Base-by-base conservation (phyloP, 768 basidiomycete genomes). In the Boletus bicolor region DNA sequence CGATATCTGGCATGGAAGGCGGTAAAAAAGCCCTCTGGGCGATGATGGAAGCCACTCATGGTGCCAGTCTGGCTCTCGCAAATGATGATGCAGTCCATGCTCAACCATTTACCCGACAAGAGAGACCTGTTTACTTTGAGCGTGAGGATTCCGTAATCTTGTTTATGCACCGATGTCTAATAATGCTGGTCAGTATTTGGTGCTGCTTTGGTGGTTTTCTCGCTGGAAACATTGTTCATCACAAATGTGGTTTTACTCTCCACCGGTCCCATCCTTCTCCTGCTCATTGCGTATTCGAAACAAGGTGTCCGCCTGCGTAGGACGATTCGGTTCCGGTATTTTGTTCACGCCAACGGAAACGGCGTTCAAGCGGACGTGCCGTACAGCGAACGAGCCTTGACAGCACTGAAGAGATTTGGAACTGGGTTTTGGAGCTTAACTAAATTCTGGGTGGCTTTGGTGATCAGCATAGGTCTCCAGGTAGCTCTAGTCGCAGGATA, bases 1-100 rank as follows among this genome's bases (percentile, higher is more conserved):
- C 83, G 1, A 77, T 91, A 43, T 75, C 85, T 7, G 80, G 80
- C 49, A 83, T 78, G 32, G 66, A 74, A 3, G 85, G 84, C 0
- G 75, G 78, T 12, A 75, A 78, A 60, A 77, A 73, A 36, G 73
- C 86, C 8, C 72, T 93, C 9, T 93, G 90, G 89, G 78, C 83
- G 3, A 89, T 91, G 85, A 81, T 93, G 81, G 87, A 92, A 58
- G 76, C 78, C 1, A 74, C 83, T 0, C 71, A 76, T 48, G 81
- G 77, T 4, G 82, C 83, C 0, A 87, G 84, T 8, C 45, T 77
- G 7, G 75, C 75, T 2, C 69, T 93, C 32, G 72, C 86, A 26
- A 79, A 85, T 42, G 70, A 73, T 44, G 75, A 73, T 49, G n/a
- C 30, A 7, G 51, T 55, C 49, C 69, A 66, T 11, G 51, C 62